These are phyloP conservation scores for Lignosus rhinocerotis DNA, from an alignment of 1,284 basidiomycete species.

Conservation along the genomic window DNA sequence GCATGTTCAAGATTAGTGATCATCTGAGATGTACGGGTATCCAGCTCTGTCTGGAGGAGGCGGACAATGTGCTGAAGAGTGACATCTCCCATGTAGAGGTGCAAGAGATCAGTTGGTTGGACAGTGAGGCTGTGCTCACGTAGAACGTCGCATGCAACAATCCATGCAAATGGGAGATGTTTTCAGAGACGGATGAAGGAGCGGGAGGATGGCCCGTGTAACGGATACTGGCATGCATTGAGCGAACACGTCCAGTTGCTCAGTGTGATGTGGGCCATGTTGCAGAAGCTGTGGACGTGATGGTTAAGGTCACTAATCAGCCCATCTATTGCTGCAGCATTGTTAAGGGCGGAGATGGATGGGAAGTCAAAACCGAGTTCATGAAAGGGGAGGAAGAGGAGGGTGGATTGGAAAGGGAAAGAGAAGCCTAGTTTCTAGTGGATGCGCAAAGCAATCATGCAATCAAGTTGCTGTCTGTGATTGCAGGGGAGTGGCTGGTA, in stretches of 20 bases:
- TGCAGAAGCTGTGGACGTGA: slow-evolving; percentile 28
- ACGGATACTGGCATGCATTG: slow-evolving; percentile 29
- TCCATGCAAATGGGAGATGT: no score
- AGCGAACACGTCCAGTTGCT: slow-evolving; percentile 34
- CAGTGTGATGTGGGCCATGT: slow-evolving; percentile 33
- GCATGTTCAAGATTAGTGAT: no score
- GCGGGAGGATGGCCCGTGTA: not conserved
- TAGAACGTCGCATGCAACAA: not conserved
- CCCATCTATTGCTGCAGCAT: no score
- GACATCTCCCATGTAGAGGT: not conserved
- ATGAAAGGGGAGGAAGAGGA: not conserved
- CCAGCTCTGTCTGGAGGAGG: no score
- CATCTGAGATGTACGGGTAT: no score
- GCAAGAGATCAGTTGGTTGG: not conserved
- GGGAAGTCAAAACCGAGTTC: no score
- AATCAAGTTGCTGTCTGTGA: slow-evolving; percentile 28
- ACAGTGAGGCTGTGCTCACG: not conserved
- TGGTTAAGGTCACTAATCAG: slow-evolving; percentile 33
- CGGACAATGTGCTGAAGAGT: no score
- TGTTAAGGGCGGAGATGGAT: no score
- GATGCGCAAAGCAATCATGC: slow-evolving; percentile 22
- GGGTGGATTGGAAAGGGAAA: slow-evolving; percentile 27
- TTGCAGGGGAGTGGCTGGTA: slow-evolving; percentile 32
- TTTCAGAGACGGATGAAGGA: not conserved
- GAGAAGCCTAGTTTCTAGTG: slow-evolving; percentile 26